Evolutionary conservation across 2,329 filamentous ascomycete genomes (phyloP).

Genomic region (Neospermospora avenae): DNA sequence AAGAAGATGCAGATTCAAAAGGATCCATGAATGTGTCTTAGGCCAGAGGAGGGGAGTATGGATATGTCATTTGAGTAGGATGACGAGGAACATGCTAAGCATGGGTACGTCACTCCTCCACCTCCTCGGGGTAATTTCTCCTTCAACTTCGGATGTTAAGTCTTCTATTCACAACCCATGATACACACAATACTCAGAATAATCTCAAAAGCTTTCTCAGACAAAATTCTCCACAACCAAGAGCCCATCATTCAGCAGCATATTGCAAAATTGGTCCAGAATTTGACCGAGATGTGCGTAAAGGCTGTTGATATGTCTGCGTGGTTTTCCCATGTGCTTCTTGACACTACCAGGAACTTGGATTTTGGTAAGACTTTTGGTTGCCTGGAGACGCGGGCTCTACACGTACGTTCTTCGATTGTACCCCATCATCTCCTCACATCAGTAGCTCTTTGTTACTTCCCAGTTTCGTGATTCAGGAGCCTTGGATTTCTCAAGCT

Average conservation of each 20-base stretch:
- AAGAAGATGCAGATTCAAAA: constrained; percentile 8
- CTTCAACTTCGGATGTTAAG: no score
- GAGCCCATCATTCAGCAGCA: constrained; percentile 41
- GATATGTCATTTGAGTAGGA: constrained; percentile 12
- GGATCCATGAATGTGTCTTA: constrained; percentile 1
- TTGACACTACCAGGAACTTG: constrained; percentile 43
- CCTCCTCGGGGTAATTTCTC: no score
- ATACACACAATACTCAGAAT: no score
- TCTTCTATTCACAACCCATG: no score
- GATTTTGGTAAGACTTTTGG: constrained; percentile 42
- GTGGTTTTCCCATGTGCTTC: constrained; percentile 30
- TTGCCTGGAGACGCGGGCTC: constrained; percentile 34
- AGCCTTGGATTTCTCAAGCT: no score
- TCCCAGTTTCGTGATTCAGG: neutral
- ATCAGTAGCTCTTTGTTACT: neutral
- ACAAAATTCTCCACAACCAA: constrained; percentile 40
- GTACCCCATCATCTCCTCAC: neutral
- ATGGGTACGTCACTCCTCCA: constrained; percentile 4
- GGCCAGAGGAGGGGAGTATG: neutral
- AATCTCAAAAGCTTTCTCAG: constrained; percentile 42
- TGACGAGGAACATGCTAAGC: constrained; percentile 9
- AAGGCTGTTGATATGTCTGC: neutral
- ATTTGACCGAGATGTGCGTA: neutral
- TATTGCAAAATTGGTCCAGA: constrained; percentile 39
- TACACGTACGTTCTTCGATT: constrained; percentile 15